Percentiles rank a stretch among this genome's conserved stretches.
phyloP scores from a whole-genome alignment of 305 asterid species.

The Fraxinus angustifolia region DNA sequence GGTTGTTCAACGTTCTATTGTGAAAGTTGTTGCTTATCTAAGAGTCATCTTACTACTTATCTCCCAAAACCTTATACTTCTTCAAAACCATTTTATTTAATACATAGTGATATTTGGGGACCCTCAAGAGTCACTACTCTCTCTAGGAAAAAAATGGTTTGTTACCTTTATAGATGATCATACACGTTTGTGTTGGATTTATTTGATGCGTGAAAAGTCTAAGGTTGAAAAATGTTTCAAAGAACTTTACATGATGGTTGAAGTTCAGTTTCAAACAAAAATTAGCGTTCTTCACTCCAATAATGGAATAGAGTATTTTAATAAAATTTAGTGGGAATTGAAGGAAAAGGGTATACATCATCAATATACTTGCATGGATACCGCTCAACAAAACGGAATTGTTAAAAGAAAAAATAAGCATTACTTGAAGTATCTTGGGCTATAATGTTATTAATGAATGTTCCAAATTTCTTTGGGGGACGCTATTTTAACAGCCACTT shows the following conservation, averaged over 20 bases:
- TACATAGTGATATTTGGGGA: background rate
- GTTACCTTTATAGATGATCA: background rate
- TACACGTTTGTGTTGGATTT: background rate
- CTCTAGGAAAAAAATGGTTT: background rate
- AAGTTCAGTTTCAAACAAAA: background rate
- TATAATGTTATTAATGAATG: background rate
- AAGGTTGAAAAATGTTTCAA: background rate
- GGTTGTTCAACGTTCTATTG: background rate
- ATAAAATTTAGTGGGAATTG: background rate
- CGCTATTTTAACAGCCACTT: background rate
- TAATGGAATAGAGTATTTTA: background rate
- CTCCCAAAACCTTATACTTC: background rate
- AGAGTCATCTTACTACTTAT: background rate
- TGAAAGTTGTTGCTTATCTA: background rate
- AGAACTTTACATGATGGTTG: background rate
- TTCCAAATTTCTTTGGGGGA: background rate
- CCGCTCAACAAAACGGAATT: background rate
- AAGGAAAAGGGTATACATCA: background rate
- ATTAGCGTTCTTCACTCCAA: background rate
- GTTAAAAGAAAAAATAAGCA: background rate
- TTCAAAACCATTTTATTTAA: background rate
- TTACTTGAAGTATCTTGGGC: background rate
- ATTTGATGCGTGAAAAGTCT: background rate
- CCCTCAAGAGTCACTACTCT: background rate
- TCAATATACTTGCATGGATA: background rate